Evolutionary conservation across 2,329 filamentous ascomycete genomes (phyloP).

Genomic region (Fusarium tupiense): DNA sequence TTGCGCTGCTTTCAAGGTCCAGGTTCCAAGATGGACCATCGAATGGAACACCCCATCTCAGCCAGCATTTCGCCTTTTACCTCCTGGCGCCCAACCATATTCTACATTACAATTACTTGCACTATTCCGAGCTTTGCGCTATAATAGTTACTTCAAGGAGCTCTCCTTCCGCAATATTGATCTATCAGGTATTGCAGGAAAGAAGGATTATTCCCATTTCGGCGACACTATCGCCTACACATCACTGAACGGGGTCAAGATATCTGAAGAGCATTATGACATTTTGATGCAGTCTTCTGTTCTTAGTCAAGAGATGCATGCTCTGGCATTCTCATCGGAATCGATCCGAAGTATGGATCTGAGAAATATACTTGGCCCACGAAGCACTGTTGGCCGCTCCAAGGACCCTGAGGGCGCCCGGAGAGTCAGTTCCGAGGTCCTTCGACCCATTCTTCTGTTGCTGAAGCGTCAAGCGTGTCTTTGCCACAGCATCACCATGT

Average conservation of each 20-base stretch:
- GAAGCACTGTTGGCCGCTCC: conserved; percentile 30
- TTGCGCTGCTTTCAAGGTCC: conserved; percentile 61
- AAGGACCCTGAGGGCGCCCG: conserved; percentile 36
- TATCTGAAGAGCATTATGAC: conserved; percentile 59
- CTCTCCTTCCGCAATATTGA: conserved; percentile 65
- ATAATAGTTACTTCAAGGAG: conserved; percentile 68
- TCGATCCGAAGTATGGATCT: conserved; percentile 65
- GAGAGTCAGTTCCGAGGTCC: conserved; percentile 52
- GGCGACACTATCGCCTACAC: conserved; percentile 61
- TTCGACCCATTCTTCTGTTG: conserved; percentile 61
- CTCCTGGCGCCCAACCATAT: conserved; percentile 54
- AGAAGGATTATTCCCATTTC: conserved; percentile 56
- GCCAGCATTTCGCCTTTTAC: conserved; percentile 65
- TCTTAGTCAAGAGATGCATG: conserved; percentile 66
- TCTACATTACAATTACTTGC: conserved; percentile 64
- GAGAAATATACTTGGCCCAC: conserved; percentile 53
- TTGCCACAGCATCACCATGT: conserved; percentile 62
- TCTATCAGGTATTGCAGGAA: conserved; percentile 52
- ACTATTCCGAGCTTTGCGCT: conserved; percentile 64
- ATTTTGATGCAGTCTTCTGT: conserved; percentile 60
- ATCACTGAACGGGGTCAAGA: conserved; percentile 61
- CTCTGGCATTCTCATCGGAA: conserved; percentile 64
- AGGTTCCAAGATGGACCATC: conserved; percentile 62
- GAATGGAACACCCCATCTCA: conserved; percentile 54
- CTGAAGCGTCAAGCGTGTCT: conserved; percentile 57